Conservation (phyloP, 495 filamentous ascomycete genomes). For the Neurospora sp. region DNA sequence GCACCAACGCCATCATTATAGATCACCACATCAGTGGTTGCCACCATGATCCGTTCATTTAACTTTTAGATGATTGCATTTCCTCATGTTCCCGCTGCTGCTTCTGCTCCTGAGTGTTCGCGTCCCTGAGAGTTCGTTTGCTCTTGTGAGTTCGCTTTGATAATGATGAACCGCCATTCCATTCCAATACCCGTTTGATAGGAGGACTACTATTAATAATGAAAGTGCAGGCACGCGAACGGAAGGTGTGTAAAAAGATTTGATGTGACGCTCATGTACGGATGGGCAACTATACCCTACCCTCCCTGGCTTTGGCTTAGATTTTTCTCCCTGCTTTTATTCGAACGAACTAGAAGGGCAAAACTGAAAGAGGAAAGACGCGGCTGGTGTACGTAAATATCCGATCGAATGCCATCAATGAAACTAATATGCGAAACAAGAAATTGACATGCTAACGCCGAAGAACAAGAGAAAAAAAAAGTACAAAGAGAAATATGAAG, state of each 20-base stretch:
- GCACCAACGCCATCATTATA: neutral
- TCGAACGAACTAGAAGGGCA: neutral
- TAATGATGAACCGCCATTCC: neutral
- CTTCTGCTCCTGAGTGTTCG: neutral
- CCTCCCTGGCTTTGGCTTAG: neutral
- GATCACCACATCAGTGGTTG: neutral
- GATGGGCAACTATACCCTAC: neutral
- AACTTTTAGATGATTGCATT: neutral
- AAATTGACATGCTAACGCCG: neutral
- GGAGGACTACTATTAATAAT: neutral
- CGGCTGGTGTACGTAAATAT: neutral
- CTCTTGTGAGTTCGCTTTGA: neutral
- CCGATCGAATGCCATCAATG: neutral
- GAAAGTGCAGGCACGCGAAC: neutral
- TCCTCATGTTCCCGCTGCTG: neutral
- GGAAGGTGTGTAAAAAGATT: neutral
- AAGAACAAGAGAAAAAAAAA: neutral
- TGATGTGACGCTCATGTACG: neutral
- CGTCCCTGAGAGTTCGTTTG: neutral
- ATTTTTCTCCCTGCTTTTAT: neutral
- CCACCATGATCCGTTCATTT: neutral
- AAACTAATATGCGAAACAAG: neutral
- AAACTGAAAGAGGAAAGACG: neutral
- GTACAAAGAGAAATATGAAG: constrained; percentile 3
- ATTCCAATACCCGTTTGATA: neutral